Evolutionary conservation across 2,329 filamentous ascomycete genomes (phyloP), one percentile per base, ranked within the genome.

Genomic region (Botrytis galanthina): DNA sequence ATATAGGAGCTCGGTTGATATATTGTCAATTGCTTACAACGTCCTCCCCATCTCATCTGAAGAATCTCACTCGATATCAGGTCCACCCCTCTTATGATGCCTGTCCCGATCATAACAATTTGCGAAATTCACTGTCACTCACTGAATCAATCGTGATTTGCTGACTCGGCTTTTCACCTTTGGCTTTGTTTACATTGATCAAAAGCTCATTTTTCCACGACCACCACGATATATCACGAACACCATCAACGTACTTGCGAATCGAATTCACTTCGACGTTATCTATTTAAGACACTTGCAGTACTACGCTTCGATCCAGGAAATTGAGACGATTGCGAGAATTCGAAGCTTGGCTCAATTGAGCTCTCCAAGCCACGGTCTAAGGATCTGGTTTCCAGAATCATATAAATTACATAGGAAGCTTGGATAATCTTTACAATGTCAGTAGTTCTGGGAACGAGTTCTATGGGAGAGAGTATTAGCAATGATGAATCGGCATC

Each of bases 21-120:
- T 69, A 69, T 39, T 37, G 9, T 69, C 51, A 42, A 26, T 70
- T 70, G n/a, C 57, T 70, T 60, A 60, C 67, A 54, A 68, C 64
- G 46, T 57, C 35, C 26, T 68, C 29, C 48, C 22, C 39, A 61
- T 44, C 68, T 60, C 68, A 37, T 46, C 68, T 9, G 54, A n/a
- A 62, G 29, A 8, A 70, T 62, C 68, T 62, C 68, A 62, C 39
- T 46, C 54, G 37, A 57, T 70, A 16, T n/a, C 7, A 46, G 54
- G 42, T 44, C 14, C 39, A 54, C 44, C 37, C 37, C 63, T 60
- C 70, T 60, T 68, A 72, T 48, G 29, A 72, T 72, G 62, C 63
- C 48, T 66, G 46, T 44, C 37, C 32, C 22, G 70, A 66, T 54
- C 20, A 72, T 46, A 60, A 44, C 16, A 48, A 48, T 59, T 72